Evolutionary conservation across 345 rosid species (phyloP).

Genomic region (Reutealis trisperma): DNA sequence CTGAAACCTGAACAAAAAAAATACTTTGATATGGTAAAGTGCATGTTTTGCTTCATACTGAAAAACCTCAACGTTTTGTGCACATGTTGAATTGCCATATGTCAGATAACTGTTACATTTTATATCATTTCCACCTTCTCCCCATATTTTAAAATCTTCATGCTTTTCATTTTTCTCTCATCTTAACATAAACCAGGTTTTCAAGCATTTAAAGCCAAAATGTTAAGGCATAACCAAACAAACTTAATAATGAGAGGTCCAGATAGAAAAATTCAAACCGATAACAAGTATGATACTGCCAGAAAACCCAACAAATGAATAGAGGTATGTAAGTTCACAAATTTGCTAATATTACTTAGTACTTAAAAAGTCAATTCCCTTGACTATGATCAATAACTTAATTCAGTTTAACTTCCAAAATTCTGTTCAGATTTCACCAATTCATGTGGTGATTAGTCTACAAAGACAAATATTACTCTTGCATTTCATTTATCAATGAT

Average conservation of each 20-base stretch:
- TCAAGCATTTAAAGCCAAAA: neutral
- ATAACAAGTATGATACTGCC: too few species aligned
- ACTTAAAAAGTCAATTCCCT: too few species aligned
- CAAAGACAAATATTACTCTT: neutral
- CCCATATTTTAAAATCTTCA: neutral
- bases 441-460: too few species aligned
- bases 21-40: neutral
- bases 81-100: neutral
- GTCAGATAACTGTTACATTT: conserved; percentile 4
- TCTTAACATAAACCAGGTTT: neutral
- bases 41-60: neutral
- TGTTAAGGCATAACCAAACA: neutral
- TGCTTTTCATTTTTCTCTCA: neutral
- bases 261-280: neutral
- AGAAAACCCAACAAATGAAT: neutral
- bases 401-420: too few species aligned
- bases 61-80: neutral
- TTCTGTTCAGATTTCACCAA: neutral
- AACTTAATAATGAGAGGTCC: too few species aligned
- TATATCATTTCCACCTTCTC: neutral
- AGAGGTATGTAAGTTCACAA: too few species aligned
- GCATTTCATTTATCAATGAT: neutral
- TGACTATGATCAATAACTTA: too few species aligned
- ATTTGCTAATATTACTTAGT: too few species aligned
- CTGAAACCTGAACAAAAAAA: conserved; percentile 55